Conservation (phyloP, 257 asterid species). For the Thymus mandschuricus region DNA sequence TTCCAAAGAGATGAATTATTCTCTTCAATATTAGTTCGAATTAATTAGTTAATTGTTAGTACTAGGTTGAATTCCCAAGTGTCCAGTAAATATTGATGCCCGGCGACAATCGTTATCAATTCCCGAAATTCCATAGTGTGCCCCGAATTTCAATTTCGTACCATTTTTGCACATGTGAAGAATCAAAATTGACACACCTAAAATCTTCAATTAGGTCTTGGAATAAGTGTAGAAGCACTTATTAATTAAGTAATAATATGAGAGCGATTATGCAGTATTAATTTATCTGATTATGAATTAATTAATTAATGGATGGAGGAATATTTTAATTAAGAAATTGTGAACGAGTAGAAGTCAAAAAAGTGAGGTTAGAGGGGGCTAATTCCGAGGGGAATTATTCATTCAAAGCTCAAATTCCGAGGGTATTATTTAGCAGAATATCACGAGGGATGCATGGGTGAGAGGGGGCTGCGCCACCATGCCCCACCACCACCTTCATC, state of each 20-base stretch:
- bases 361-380: slow-evolving; percentile 39
- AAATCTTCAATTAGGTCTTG: slow-evolving; percentile 29
- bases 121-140: slow-evolving; percentile 30
- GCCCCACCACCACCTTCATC: neutral
- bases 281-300: no score
- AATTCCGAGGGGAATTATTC: slow-evolving; percentile 55
- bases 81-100: slow-evolving; percentile 14
- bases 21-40: neutral
- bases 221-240: slow-evolving; percentile 23
- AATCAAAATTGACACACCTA: slow-evolving; percentile 34
- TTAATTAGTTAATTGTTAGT: neutral
- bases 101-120: slow-evolving; percentile 24
- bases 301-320: neutral
- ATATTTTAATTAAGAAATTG: neutral
- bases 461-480: neutral
- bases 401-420: slow-evolving; percentile 64
- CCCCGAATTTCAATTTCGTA: slow-evolving; percentile 30
- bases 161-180: slow-evolving; percentile 38
- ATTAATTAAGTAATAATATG: no score
- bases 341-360: slow-evolving; percentile 57
- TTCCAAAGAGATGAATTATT: no score
- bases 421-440: slow-evolving; percentile 47
- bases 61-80: slow-evolving; percentile 11
- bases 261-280: no score
- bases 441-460: slow-evolving; percentile 42